A percentile compares a stretch with the other conserved stretches of the same genome.
phyloP scores from a whole-genome alignment of 306 rosid genomes.

The Prinsepia uniflora region DNA sequence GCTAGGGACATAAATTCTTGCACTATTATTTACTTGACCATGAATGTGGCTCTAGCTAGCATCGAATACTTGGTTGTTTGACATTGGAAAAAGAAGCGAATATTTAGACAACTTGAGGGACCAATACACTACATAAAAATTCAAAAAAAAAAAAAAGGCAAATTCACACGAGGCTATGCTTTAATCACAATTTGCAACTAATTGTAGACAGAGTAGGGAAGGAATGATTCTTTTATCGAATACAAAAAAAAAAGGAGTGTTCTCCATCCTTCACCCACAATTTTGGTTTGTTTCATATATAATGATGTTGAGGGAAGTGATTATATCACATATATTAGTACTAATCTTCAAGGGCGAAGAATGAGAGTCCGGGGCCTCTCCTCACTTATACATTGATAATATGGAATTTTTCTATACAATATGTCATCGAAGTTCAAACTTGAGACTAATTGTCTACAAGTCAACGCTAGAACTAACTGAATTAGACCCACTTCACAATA shows the following conservation, averaged over 20 bases:
- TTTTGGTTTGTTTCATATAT: background rate
- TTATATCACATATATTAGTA: too few relatives aligned
- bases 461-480: too few relatives aligned
- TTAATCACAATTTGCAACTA: background rate
- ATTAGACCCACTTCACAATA: too few relatives aligned
- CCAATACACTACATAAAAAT: background rate
- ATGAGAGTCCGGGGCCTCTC: too few relatives aligned
- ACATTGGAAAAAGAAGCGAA: background rate
- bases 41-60: background rate
- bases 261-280: background rate
- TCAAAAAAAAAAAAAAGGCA: too few relatives aligned
- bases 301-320: too few relatives aligned
- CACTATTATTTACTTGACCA: background rate
- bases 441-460: too few relatives aligned
- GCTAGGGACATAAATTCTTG: too few relatives aligned
- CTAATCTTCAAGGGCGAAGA: too few relatives aligned
- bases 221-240: constrained; percentile 5
- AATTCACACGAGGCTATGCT: background rate
- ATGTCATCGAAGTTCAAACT: too few relatives aligned
- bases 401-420: too few relatives aligned
- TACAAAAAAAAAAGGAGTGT: background rate
- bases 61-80: background rate
- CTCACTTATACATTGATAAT: too few relatives aligned
- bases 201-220: background rate
- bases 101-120: background rate